These are phyloP conservation scores for rapeseed (Brassica napus) DNA, from an alignment of 345 rosid species.

Conservation along the genomic window Da-Ae NC_063451.1:27864001-27864500, in stretches of 20 bases:
- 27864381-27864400: constrained; percentile 80
- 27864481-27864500: constrained; percentile 51
- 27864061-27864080: constrained; percentile 21
- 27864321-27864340: constrained; percentile 76
- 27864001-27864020: constrained; percentile 24
- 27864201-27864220: background rate
- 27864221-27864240: constrained; percentile 52
- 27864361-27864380: constrained; percentile 82
- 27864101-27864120: constrained; percentile 6
- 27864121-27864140: constrained; percentile 31
- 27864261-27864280: constrained; percentile 72
- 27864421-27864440: constrained; percentile 75
- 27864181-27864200: constrained; percentile 14
- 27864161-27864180: constrained; percentile 17
- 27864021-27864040: constrained; percentile 27
- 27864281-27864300: constrained; percentile 73
- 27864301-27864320: constrained; percentile 79
- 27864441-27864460: constrained; percentile 82
- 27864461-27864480: constrained; percentile 64
- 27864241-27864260: constrained; percentile 59
- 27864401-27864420: constrained; percentile 70
- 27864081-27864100: constrained; percentile 27
- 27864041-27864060: constrained; percentile 1
- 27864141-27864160: constrained; percentile 28
- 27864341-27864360: constrained; percentile 75